Base-by-base conservation (phyloP, 2,329 filamentous ascomycete species). In the Neocatenulostroma microsporum region DNA sequence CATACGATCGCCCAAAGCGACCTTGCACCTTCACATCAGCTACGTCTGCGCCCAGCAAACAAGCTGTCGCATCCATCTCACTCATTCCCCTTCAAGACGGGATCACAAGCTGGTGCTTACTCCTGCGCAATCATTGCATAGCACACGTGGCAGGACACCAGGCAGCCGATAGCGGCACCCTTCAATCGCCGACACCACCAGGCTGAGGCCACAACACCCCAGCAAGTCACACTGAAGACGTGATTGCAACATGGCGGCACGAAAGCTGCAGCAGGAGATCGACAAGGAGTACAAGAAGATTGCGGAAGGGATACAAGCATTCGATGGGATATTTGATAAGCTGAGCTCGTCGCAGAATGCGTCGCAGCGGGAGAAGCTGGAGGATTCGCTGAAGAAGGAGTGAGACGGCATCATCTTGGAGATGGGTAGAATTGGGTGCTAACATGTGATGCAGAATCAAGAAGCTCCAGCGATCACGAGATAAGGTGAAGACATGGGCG, bases 401-500 rank as follows among this genome's bases (percentile, higher is more conserved):
- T n/a, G n/a, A n/a, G n/a, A n/a, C n/a, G n/a, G n/a, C n/a, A n/a
- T n/a, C n/a, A n/a, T n/a, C n/a, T n/a, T n/a, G n/a, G n/a, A n/a
- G n/a, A n/a, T n/a, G n/a, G n/a, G n/a, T n/a, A 37, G 30, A 25
- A 37, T 30, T n/a, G 23, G n/a, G 23, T n/a, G 23, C 8, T 24
- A n/a, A n/a, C 23, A 24, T n/a, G 23, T 24, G 23, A 24, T n/a
- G 23, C 23, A 8, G 23, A 24, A 96, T 96, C 76, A 98, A 98
- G 80, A 98, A 98, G 74, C 79, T 98, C 39, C 91, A 98, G 66
- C 78, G 91, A 55, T 81, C 91, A 63, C 83, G 91, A 58, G 91
- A 98, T 64, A 91, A 96, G 71, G 96, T 98, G 72, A 98, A 98
- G 72, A 93, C 89, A 74, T 98, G 91, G 91, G 88, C 89, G 3